phyloP scores from a whole-genome alignment of 805 yeast species.

The Metschnikowia proteae region DNA sequence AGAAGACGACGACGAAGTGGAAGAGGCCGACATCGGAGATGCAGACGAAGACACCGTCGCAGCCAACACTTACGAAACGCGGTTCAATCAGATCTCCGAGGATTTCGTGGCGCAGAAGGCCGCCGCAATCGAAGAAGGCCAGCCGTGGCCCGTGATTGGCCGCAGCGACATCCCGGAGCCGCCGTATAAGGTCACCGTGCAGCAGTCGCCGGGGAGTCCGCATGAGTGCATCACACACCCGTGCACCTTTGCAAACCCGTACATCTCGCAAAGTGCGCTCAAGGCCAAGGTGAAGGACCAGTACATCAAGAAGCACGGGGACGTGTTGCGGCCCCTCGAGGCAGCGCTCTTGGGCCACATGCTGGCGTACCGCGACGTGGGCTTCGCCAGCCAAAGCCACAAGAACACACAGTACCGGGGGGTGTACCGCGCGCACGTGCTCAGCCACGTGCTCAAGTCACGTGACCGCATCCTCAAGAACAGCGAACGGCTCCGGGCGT shows the following conservation, averaged over 20 bases:
- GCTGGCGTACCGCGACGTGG: slow-evolving; percentile 68
- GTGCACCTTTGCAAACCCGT: slow-evolving; percentile 2
- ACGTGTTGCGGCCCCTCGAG: slow-evolving; percentile 37
- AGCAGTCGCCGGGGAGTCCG: slow-evolving; percentile 25
- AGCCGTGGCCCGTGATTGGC: slow-evolving; percentile 27
- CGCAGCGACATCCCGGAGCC: slow-evolving; percentile 19
- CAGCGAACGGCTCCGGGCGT: slow-evolving; percentile 51
- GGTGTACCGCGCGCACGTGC: slow-evolving; percentile 62
- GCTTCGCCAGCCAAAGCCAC: slow-evolving; percentile 52
- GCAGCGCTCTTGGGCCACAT: slow-evolving; percentile 56
- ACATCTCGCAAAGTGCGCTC: slow-evolving; percentile 13
- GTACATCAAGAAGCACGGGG: slow-evolving; percentile 16
- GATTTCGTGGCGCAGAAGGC: slow-evolving; percentile 28
- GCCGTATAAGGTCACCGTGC: slow-evolving; percentile 31
- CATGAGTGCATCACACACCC: slow-evolving; percentile 12
- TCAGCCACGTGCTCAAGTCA: slow-evolving; percentile 84
- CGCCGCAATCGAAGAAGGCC: slow-evolving; percentile 15
- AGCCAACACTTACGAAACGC: slow-evolving; percentile 72
- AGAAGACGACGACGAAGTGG: slow-evolving; percentile 14
- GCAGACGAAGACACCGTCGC: slow-evolving; percentile 17
- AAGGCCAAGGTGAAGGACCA: slow-evolving; percentile 29
- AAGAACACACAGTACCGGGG: slow-evolving; percentile 55
- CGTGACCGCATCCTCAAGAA: slow-evolving; percentile 81
- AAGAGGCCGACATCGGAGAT: not conserved
- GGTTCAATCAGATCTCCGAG: slow-evolving; percentile 56